Percentiles rank a stretch among this genome's conserved stretches.
phyloP scores from a whole-genome alignment of 2,329 filamentous ascomycete genomes.

The Fusarium paranaense region DNA sequence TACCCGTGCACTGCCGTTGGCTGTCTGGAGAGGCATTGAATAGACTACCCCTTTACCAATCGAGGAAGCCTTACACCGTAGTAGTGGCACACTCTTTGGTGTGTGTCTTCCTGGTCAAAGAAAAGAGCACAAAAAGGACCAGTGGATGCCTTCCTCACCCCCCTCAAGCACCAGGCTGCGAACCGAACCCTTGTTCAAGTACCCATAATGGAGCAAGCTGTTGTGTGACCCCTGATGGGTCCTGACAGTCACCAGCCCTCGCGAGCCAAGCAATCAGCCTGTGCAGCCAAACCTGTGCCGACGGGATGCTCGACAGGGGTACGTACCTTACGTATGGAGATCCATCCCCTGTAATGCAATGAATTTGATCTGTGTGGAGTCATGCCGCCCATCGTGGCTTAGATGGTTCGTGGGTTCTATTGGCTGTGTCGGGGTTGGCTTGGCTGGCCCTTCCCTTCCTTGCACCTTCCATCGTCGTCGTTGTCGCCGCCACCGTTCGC shows the following conservation, averaged over 20 bases:
- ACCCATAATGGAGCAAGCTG: neutral
- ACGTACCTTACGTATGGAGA: slow-evolving; percentile 30
- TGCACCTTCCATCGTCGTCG: slow-evolving; percentile 26
- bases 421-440: slow-evolving; percentile 13
- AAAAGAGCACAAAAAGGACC: slow-evolving; percentile 3
- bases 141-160: slow-evolving; percentile 27
- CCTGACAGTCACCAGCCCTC: slow-evolving; percentile 12
- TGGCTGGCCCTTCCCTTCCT: slow-evolving; percentile 14
- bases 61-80: neutral
- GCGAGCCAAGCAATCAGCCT: slow-evolving; percentile 19
- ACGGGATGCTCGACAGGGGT: slow-evolving; percentile 18
- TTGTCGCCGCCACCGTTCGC: slow-evolving; percentile 30
- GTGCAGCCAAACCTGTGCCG: slow-evolving; percentile 17
- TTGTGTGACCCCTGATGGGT: neutral
- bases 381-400: slow-evolving; percentile 7
- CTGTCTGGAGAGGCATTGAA: neutral
- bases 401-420: neutral
- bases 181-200: neutral
- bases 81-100: slow-evolving; percentile 8
- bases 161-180: slow-evolving; percentile 18
- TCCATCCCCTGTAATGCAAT: slow-evolving; percentile 27
- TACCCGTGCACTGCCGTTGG: neutral
- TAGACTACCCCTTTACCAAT: slow-evolving; percentile 1
- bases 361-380: slow-evolving; percentile 16
- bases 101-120: neutral